Base-by-base conservation (phyloP, 169 alveolate genomes). In the Plasmodium gonderi region DNA sequence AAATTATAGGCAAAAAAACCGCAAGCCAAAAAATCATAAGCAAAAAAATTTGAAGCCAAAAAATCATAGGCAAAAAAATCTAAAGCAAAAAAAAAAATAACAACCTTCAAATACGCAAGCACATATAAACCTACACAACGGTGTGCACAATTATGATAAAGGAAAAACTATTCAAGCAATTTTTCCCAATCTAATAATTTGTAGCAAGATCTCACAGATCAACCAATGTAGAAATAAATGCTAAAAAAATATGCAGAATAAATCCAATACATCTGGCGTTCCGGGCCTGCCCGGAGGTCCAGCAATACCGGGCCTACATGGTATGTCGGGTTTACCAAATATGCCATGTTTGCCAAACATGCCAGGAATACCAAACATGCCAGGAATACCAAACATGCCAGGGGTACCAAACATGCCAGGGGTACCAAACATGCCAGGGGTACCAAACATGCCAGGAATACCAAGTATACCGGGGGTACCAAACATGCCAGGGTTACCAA, bases 241-340 rank as follows among this genome's bases (percentile, higher is more conserved):
- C n/a, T 54, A 6, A 12, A 2, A 11, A 0, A 54, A 11, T 31
- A 54, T 54, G 69, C 69, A 54, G 69, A 54, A 54, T 31, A 54
- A 54, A 54, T 54, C 69, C 36, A 54, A 68, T 68, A 68, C 40
- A 17, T 29, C 78, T 11, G 17, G 26, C 45, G 40, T 68, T 3
- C 49, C 78, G 8, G 45, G 45, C 45, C 7, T 68, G 47, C 45
- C 78, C 20, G 45, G 78, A 11, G 60, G 49, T 31, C 40, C 90
- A 49, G 67, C 40, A 26, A 79, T 49, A 20, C 47, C 89, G 33
- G 65, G 38, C n/a, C 65, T 67, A 29, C 54, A 45, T 0, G 67
- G 54, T 76, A 38, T 76, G 65, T 31, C 60, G 31, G 54, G 54
- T 23, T 40, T 76, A 76, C 83, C 69, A 45, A 42, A 42, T 76